phyloP scores from a whole-genome alignment of 805 yeast genomes.

The Cyberlindnera americana region DNA sequence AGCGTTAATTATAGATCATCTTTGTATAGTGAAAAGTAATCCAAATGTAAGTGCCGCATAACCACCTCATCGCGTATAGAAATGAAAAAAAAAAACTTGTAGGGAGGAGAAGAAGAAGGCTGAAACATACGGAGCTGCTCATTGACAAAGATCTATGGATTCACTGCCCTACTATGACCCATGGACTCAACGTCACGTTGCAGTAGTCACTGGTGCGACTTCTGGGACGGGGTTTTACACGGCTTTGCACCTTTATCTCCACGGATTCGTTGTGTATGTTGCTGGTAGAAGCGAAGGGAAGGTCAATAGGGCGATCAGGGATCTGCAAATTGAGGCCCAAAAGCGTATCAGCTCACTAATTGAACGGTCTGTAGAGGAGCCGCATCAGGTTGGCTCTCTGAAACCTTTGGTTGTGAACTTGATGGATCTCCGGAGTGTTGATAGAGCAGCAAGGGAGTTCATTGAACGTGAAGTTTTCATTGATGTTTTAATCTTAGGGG shows the following conservation, averaged over 20 bases:
- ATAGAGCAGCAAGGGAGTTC: constrained; percentile 46
- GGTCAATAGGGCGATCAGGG: constrained; percentile 53
- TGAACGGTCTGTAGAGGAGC: constrained; percentile 10
- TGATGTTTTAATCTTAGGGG: constrained; percentile 68
- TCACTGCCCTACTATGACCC: constrained; percentile 63
- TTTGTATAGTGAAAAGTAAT: not conserved
- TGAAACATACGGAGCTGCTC: too few species aligned
- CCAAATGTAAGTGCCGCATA: not conserved
- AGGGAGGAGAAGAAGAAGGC: not conserved
- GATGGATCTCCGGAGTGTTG: constrained; percentile 39
- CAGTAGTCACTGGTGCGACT: constrained; percentile 77
- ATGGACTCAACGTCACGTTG: constrained; percentile 49
- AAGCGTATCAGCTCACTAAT: constrained; percentile 15
- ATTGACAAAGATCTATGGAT: not conserved
- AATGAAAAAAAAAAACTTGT: too few species aligned
- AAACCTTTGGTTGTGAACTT: constrained; percentile 54
- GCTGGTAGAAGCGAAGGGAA: constrained; percentile 64
- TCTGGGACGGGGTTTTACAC: constrained; percentile 80
- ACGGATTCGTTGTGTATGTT: constrained; percentile 72
- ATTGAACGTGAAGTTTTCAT: constrained; percentile 43
- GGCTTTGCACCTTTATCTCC: constrained; percentile 69
- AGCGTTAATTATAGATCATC: constrained; percentile 26
- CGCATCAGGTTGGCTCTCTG: constrained; percentile 46
- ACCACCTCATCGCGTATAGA: not conserved
- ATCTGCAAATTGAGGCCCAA: constrained; percentile 51